A percentile compares a stretch with the other conserved stretches of the same genome.
These are phyloP conservation scores for Aspergillus neotritici DNA, from an alignment of 2,329 filamentous ascomycete species.

Conservation along the genomic window DNA sequence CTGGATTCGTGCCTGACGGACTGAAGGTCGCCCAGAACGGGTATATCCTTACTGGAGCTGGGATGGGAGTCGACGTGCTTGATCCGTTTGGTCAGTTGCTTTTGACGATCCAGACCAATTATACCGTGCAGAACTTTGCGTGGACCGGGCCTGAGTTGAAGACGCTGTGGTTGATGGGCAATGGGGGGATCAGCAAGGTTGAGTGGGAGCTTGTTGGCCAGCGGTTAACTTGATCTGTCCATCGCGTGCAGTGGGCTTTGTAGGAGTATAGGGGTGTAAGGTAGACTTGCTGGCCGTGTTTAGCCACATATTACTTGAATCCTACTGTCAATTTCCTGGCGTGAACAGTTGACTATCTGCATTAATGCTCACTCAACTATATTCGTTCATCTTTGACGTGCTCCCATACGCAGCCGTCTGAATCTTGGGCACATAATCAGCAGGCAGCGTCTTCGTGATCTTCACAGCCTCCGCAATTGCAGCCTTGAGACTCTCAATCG, in stretches of 20 bases:
- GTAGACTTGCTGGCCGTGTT: too few species aligned
- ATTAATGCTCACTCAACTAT: slow-evolving; percentile 9
- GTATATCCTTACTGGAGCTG: slow-evolving; percentile 37
- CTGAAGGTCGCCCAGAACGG: slow-evolving; percentile 41
- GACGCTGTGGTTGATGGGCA: slow-evolving; percentile 39
- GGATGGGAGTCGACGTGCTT: slow-evolving; percentile 38
- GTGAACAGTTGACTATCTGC: too few species aligned
- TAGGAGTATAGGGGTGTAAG: not conserved
- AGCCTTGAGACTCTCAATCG: slow-evolving; percentile 19
- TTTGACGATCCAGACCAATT: slow-evolving; percentile 40
- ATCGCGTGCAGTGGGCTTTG: not conserved
- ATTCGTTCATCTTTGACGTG: slow-evolving; percentile 24
- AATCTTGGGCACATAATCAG: slow-evolving; percentile 12
- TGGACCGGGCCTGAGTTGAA: slow-evolving; percentile 38
- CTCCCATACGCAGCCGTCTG: slow-evolving; percentile 16
- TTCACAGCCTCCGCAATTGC: slow-evolving; percentile 19
- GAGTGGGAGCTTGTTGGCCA: slow-evolving; percentile 34
- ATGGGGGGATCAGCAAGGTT: slow-evolving; percentile 36
- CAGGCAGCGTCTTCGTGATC: slow-evolving; percentile 17
- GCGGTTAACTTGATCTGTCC: slow-evolving; percentile 14
- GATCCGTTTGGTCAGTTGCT: slow-evolving; percentile 35
- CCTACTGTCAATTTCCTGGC: not conserved
- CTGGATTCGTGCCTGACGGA: slow-evolving; percentile 39
- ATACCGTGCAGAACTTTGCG: slow-evolving; percentile 42
- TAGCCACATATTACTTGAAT: not conserved